Evolutionary conservation across 2,329 filamentous ascomycete species (phyloP).

Genomic region (Neonectria magnoliae): DNA sequence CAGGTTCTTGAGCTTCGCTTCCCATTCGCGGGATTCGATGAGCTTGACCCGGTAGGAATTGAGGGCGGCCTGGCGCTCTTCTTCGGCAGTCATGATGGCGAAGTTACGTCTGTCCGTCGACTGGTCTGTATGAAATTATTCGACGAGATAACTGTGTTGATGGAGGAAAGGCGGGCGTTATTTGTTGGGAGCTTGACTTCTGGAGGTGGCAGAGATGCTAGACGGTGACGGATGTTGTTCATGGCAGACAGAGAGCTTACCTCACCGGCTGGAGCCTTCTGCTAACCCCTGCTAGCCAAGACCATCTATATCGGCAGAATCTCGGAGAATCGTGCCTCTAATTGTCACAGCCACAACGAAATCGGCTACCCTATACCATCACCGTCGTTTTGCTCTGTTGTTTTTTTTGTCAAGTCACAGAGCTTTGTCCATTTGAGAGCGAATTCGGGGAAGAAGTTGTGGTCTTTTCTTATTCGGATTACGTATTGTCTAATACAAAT

Average conservation of each 20-base stretch:
- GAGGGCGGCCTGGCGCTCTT: conserved; percentile 75
- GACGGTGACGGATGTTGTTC: conserved; percentile 34
- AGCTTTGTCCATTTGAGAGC: background rate
- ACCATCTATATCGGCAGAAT: conserved; percentile 44
- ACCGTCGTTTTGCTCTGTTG: background rate
- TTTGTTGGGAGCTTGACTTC: conserved; percentile 31
- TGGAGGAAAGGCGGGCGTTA: conserved; percentile 4
- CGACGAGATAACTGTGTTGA: conserved; percentile 2
- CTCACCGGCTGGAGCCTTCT: conserved; percentile 54
- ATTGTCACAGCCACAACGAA: background rate
- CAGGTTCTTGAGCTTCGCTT: conserved; percentile 94
- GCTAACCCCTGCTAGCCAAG: conserved; percentile 36
- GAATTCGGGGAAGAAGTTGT: background rate
- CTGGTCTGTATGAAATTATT: background rate
- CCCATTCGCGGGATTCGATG: conserved; percentile 97
- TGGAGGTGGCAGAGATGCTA: conserved; percentile 26
- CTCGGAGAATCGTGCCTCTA: conserved; percentile 36
- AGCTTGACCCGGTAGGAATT: conserved; percentile 82
- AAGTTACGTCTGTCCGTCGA: conserved; percentile 9
- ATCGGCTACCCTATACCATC: conserved; percentile 19
- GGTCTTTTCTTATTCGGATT: background rate
- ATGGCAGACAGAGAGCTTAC: conserved; percentile 50
- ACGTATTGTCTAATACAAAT: background rate
- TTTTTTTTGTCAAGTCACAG: background rate
- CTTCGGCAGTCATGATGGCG: conserved; percentile 61